These are phyloP conservation scores for Rhazya stricta DNA, from an alignment of 257 asterid genomes.

Conservation along the genomic window DNA sequence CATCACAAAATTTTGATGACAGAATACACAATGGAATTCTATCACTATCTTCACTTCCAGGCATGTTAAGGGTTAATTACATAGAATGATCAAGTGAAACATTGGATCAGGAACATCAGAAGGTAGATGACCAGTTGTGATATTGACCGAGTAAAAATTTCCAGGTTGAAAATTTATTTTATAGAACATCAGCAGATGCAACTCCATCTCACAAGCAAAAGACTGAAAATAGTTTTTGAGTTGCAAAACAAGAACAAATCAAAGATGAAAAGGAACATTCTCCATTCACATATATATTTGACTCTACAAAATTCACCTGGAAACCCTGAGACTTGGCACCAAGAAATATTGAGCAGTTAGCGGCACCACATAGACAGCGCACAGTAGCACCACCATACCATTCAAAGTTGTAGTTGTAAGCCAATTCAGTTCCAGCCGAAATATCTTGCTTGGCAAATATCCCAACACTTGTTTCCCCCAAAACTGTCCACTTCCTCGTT, in stretches of 20 bases:
- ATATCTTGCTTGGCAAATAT: constrained; percentile 76
- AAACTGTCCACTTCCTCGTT: constrained; percentile 93
- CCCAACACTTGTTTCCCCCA: constrained; percentile 89
- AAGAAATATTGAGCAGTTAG: constrained; percentile 81
- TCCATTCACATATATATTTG: neutral
- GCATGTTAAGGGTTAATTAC: too few species aligned
- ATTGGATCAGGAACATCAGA: neutral
- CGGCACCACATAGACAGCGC: constrained; percentile 90
- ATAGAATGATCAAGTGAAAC: neutral
- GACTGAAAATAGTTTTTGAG: neutral
- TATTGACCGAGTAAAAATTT: neutral
- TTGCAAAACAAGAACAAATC: neutral
- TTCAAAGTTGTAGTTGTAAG: constrained; percentile 80
- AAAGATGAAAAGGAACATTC: neutral
- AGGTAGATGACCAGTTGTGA: neutral
- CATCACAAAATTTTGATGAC: neutral
- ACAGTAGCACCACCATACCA: constrained; percentile 96
- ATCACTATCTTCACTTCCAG: neutral
- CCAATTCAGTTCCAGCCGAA: constrained; percentile 62
- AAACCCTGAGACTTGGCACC: constrained; percentile 97
- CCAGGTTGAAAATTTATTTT: neutral
- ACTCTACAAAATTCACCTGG: constrained; percentile 42
- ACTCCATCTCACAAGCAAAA: neutral
- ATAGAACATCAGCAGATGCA: neutral
- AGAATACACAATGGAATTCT: neutral